phyloP scores from a whole-genome alignment of 345 rosid species.

The Lepidium africanum region DNA sequence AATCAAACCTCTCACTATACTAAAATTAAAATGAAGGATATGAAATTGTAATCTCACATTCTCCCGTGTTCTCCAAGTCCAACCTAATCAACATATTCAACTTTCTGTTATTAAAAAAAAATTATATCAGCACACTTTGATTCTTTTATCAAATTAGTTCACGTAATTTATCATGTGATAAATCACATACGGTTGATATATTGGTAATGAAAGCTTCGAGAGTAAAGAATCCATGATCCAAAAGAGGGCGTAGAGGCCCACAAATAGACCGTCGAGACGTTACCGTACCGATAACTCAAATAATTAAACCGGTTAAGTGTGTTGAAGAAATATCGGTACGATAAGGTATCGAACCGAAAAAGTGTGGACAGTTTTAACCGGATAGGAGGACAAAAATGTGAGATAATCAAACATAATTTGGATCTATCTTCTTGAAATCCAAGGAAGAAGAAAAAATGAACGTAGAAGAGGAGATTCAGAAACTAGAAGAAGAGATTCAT shows the following conservation, averaged over 20 bases:
- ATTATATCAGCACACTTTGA: not conserved
- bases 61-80: not conserved
- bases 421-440: not conserved
- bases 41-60: not conserved
- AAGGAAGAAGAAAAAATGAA: constrained; percentile 41
- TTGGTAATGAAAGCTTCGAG: too few relatives aligned
- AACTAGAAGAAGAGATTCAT: constrained; percentile 78
- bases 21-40: too few relatives aligned
- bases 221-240: not conserved
- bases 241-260: too few relatives aligned
- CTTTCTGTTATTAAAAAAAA: too few relatives aligned
- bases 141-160: not conserved
- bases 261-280: too few relatives aligned
- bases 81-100: not conserved
- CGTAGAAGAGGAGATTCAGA: constrained; percentile 79
- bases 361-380: not conserved
- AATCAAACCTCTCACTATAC: too few relatives aligned
- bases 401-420: too few relatives aligned
- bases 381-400: too few relatives aligned
- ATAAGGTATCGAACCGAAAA: not conserved
- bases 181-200: not conserved
- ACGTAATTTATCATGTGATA: not conserved
- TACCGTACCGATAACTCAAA: too few relatives aligned
- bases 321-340: not conserved
- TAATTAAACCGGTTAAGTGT: not conserved